These are phyloP conservation scores for Cyanidium caldarium DNA, from an alignment of 23 red algal genomes.

Conservation along the genomic window DNA sequence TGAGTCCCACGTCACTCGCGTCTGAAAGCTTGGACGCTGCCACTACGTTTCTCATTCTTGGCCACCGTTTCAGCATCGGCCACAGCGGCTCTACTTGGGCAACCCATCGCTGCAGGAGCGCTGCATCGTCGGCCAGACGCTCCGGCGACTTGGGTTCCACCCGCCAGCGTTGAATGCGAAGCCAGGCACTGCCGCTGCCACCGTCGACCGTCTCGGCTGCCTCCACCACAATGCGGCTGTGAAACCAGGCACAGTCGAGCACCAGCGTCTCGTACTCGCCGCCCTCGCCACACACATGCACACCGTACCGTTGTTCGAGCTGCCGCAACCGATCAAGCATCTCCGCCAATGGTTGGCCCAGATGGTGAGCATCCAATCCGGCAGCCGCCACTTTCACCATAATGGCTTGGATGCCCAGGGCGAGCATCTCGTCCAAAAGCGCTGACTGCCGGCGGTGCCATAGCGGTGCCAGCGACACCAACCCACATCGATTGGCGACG, in stretches of 20 bases:
- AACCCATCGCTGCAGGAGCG: background rate
- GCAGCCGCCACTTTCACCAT: slow-evolving; percentile 80
- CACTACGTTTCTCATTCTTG: too few relatives aligned
- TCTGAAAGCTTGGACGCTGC: background rate
- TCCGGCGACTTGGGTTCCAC: background rate
- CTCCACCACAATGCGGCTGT: slow-evolving; percentile 27
- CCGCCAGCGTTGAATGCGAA: slow-evolving; percentile 5
- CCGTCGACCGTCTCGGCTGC: slow-evolving; percentile 10
- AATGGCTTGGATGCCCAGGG: slow-evolving; percentile 47
- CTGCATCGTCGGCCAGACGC: background rate
- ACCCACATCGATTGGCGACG: slow-evolving; percentile 18
- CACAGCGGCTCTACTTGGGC: slow-evolving; percentile 5
- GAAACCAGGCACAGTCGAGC: slow-evolving; percentile 47
- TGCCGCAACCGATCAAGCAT: slow-evolving; percentile 29
- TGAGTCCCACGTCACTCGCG: too few relatives aligned
- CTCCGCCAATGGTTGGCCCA: slow-evolving; percentile 34
- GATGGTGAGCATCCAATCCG: slow-evolving; percentile 33
- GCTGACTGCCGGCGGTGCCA: slow-evolving; percentile 54
- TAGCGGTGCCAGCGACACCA: slow-evolving; percentile 48
- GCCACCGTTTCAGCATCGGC: background rate
- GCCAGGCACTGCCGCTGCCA: slow-evolving; percentile 11
- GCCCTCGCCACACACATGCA: slow-evolving; percentile 81
- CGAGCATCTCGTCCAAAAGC: slow-evolving; percentile 58
- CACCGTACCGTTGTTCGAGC: slow-evolving; percentile 56
- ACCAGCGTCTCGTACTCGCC: slow-evolving; percentile 95